A percentile compares a stretch with the other conserved stretches of the same genome.
phyloP scores from a whole-genome alignment of 75 land plant species.

The Pinus albicaulis region DNA sequence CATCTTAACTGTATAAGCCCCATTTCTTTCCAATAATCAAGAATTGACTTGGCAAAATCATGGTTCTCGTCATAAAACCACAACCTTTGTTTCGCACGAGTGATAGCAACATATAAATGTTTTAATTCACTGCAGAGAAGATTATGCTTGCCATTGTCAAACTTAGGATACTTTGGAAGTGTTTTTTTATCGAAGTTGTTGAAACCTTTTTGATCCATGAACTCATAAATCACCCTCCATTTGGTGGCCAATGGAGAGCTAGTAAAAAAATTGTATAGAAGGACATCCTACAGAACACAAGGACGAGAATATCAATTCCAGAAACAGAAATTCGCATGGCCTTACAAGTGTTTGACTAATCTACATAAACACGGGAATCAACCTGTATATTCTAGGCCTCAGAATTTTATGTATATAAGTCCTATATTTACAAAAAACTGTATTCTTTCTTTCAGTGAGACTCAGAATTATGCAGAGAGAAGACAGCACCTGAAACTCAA shows the following conservation, averaged over 20 bases:
- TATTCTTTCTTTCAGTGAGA: too few species aligned
- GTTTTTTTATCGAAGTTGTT: slow-evolving; percentile 6
- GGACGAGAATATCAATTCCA: not conserved
- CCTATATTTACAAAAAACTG: too few species aligned
- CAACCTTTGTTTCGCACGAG: slow-evolving; percentile 66
- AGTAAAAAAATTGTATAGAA: slow-evolving; percentile 67
- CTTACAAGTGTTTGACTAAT: not conserved
- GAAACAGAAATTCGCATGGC: not conserved
- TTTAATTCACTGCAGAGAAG: slow-evolving; percentile 68
- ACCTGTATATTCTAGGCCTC: too few species aligned
- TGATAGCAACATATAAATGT: slow-evolving; percentile 73
- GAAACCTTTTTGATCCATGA: slow-evolving; percentile 37
- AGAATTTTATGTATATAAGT: too few species aligned
- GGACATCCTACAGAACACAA: slow-evolving; percentile 55
- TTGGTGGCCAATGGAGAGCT: slow-evolving; percentile 43
- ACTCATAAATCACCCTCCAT: slow-evolving; percentile 66
- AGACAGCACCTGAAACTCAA: slow-evolving; percentile 57
- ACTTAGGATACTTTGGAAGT: slow-evolving; percentile 56
- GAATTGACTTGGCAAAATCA: slow-evolving; percentile 46
- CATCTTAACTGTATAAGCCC: slow-evolving; percentile 39
- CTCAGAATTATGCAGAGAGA: not conserved
- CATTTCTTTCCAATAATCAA: slow-evolving; percentile 68
- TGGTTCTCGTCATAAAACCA: slow-evolving; percentile 66
- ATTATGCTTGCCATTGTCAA: slow-evolving; percentile 46
- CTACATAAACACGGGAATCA: not conserved